Percentiles rank a stretch among this genome's conserved stretches.
Conservation (phyloP, 169 alveolate species). For the Eimeria falciformis region DNA sequence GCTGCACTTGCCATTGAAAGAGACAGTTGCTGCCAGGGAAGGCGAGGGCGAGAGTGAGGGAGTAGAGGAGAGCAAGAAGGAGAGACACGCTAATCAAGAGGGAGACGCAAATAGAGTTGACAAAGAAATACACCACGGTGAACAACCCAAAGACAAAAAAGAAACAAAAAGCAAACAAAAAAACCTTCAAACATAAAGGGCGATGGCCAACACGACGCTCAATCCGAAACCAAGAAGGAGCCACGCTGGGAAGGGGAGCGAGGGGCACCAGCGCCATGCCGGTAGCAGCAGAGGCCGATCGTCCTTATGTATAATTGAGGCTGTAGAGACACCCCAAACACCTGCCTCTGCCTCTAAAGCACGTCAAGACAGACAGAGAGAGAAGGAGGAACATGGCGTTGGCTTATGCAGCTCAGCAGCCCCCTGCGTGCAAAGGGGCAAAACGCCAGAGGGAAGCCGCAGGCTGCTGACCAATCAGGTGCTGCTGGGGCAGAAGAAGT, state of each 20-base stretch:
- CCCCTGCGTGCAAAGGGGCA: no score
- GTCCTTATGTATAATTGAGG: no score
- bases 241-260: slow-evolving; percentile 50
- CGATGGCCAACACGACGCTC: background rate
- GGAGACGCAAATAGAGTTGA: background rate
- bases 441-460: no score
- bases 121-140: background rate
- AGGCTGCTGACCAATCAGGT: no score
- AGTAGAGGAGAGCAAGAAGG: background rate
- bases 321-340: background rate
- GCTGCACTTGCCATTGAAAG: slow-evolving; percentile 59
- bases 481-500: no score
- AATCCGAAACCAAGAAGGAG: slow-evolving; percentile 26
- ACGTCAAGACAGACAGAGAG: no score
- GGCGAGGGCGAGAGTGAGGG: slow-evolving; percentile 34
- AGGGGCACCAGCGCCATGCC: slow-evolving; percentile 57
- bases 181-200: background rate
- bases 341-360: no score
- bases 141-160: background rate
- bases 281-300: slow-evolving; percentile 25
- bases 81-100: background rate
- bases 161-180: background rate
- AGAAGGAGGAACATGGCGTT: no score
- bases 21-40: slow-evolving; percentile 48
- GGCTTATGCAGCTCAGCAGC: no score